phyloP scores from a whole-genome alignment of 805 yeast species.

The Zygosaccharomyces lentus region DNA sequence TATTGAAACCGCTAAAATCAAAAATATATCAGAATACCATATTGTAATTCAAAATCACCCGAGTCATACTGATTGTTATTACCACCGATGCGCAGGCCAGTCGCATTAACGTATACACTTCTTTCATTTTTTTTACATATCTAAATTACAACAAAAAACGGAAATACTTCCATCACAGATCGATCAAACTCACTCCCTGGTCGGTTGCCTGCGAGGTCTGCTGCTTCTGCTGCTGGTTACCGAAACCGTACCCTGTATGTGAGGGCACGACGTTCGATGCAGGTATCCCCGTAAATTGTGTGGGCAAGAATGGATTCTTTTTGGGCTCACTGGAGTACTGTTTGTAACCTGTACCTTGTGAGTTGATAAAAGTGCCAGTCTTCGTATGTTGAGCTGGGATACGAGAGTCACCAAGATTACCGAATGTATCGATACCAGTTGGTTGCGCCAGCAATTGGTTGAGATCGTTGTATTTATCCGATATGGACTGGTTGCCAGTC shows the following conservation, averaged over 20 bases:
- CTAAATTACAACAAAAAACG: conserved; percentile 5
- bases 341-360: conserved; percentile 79
- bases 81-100: no score
- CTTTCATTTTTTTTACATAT: conserved; percentile 2
- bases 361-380: conserved; percentile 74
- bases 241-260: conserved; percentile 92
- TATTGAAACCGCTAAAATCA: no score
- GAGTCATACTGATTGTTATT: no score
- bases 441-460: conserved; percentile 78
- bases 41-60: no score
- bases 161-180: conserved; percentile 16
- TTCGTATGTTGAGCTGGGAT: conserved; percentile 91
- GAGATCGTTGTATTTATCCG: conserved; percentile 62
- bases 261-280: conserved; percentile 67
- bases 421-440: conserved; percentile 87
- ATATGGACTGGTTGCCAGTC: conserved; percentile 53
- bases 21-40: no score
- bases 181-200: conserved; percentile 31
- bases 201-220: conserved; percentile 29
- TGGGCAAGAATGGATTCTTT: conserved; percentile 45
- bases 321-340: conserved; percentile 41
- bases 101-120: conserved; percentile 2
- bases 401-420: conserved; percentile 45
- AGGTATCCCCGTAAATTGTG: conserved; percentile 72
- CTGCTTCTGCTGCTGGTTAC: conserved; percentile 50